Conservation (phyloP, 1,139 yeast species). For the Suhomyces choctaworum region DNA sequence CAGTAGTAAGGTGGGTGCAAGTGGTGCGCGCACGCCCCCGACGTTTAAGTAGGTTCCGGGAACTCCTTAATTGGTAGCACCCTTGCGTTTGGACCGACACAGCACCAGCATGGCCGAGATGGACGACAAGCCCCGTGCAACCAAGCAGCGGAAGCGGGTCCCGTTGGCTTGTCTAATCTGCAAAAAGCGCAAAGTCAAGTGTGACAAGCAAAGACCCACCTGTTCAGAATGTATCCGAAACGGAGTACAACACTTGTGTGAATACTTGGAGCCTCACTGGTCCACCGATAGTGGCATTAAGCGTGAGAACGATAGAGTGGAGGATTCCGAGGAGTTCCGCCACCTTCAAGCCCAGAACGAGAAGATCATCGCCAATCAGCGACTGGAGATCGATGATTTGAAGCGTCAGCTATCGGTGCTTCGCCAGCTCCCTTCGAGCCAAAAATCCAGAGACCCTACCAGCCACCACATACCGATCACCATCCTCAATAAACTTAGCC, state of each 20-base stretch:
- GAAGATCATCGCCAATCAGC: slow-evolving; percentile 26
- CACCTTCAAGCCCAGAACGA: slow-evolving; percentile 24
- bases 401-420: slow-evolving; percentile 33
- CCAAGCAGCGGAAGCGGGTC: slow-evolving; percentile 24
- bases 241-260: slow-evolving; percentile 46
- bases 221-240: slow-evolving; percentile 47
- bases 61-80: too few species aligned
- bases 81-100: too few species aligned
- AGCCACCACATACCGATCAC: slow-evolving; percentile 14
- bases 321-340: slow-evolving; percentile 25
- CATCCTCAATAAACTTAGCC: slow-evolving; percentile 22
- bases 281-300: slow-evolving; percentile 12
- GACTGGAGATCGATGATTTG: slow-evolving; percentile 39
- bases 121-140: slow-evolving; percentile 4
- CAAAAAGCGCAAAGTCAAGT: slow-evolving; percentile 46
- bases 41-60: too few species aligned
- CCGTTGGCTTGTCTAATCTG: slow-evolving; percentile 48
- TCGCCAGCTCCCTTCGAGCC: slow-evolving; percentile 25
- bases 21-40: slow-evolving; percentile 8
- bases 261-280: slow-evolving; percentile 48
- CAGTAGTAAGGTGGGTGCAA: neutral
- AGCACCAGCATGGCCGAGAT: slow-evolving; percentile 1
- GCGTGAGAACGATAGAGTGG: slow-evolving; percentile 10
- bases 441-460: slow-evolving; percentile 4
- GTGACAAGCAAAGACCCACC: slow-evolving; percentile 45